Evolutionary conservation across 371 early-diverging fungal species (phyloP), one percentile per base, ranked within the genome.

Genomic region (Mucor racemosus): DNA sequence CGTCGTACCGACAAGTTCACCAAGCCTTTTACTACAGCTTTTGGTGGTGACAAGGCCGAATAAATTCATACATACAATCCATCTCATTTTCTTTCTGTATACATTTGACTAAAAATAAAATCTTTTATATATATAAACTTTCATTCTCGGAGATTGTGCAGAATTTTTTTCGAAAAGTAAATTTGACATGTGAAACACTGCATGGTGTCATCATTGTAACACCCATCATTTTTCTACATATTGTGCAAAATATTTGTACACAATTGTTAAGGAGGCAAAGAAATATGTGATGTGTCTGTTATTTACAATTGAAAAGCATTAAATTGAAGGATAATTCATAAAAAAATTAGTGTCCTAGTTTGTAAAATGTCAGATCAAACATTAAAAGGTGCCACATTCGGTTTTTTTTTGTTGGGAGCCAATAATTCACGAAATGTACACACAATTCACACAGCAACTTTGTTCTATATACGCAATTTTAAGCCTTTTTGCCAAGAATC

Each of bases 121-220:
- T 19, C 9, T 21, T n/a, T 15, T 42, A 5, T 17, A 26, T 26
- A 26, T 26, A 26, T 26, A 26, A 26, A 26, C 17, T 17, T 19
- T 50, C 50, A 26, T 21, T 11, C 50, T 50, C 50, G 50, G 50
- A 50, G 50, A 50, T 50, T 19, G 50, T 21, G 13, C 3, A 26
- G 26, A 26, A 26, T 26, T 26, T 26, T 26, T 26, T 26, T 26
- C 3, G 50, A 8, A 46, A 46, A 21, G 19, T 7, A 46, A 15
- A 46, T 46, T 46, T 21, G 48, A 46, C 50, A 50, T 50, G 50
- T 50, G 50, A 50, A 50, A 50, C 50, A 26, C 50, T 19, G 26
- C 26, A 50, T 50, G 50, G 50, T 50, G 26, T 50, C 50, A 50
- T 50, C 50, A 5, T 26, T 50, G 50, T 50, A 50, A 26, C 50